Evolutionary conservation across 2,329 filamentous ascomycete genomes (phyloP), one percentile per base, ranked within the genome.

Genomic region (Colletotrichum australisinense): DNA sequence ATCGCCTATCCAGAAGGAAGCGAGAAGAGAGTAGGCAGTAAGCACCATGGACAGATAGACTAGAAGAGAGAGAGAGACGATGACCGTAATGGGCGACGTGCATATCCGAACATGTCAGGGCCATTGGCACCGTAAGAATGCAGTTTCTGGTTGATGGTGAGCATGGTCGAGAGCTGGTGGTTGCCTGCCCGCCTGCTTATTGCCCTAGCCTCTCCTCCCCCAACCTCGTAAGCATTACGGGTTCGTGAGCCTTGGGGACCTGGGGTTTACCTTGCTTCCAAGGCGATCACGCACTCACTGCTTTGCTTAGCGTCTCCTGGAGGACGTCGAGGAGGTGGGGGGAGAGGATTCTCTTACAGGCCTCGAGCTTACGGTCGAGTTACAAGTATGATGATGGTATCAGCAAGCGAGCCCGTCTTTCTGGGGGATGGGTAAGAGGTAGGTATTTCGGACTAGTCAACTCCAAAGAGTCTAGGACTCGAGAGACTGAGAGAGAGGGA

Each of bases 81-180:
- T 42, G 5, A 42, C 38, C 70, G 59, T 55, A 73, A 56, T 14
- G 66, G 56, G 70, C 55, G 46, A 55, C 70, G 14, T 73, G 70
- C 70, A 70, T 73, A 49, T 73, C 55, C 59, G 26, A 65, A 56
- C 67, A 59, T 73, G 66, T 55, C 70, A 73, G 70, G 70, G 70
- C 60, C 60, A 16, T 52, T 63, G 65, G 58, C 22, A 59, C 52
- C 58, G 30, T 59, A 52, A 59, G 59, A 52, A 58, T 72, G 35
- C 38, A 28, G 59, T 69, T 60, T 64, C 60, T 56, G 14, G 55
- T 72, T 63, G 59, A 42, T 42, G 58, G 28, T 56, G 53, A 28
- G 14, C 26, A 49, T 19, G 42, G 28, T 63, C 42, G 6, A 49
- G 42, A 49, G 38, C 38, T 63, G 42, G 59, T 26, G 63, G 68